phyloP scores from a whole-genome alignment of 495 filamentous ascomycete genomes.

The Hypoxylon crocopeplum region DNA sequence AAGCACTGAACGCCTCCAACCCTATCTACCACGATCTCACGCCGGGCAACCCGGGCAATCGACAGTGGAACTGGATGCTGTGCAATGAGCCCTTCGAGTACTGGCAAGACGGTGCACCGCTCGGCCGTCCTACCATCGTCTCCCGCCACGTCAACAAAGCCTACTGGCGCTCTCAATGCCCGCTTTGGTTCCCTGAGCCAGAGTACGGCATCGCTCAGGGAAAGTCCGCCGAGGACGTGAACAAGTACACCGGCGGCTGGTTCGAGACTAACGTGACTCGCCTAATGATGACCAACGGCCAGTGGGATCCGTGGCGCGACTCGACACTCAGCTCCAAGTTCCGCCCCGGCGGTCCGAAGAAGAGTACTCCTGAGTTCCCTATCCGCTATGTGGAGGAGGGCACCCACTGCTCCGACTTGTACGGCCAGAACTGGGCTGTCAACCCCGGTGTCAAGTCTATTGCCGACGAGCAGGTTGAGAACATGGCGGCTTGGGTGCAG shows the following conservation, averaged over 20 bases:
- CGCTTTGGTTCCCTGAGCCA: slow-evolving; percentile 63
- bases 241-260: slow-evolving; percentile 68
- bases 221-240: slow-evolving; percentile 61
- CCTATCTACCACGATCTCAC: slow-evolving; percentile 62
- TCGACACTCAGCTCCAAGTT: slow-evolving; percentile 46
- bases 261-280: slow-evolving; percentile 59
- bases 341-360: slow-evolving; percentile 50
- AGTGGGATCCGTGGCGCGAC: slow-evolving; percentile 53
- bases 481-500: slow-evolving; percentile 50
- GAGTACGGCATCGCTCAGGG: slow-evolving; percentile 58
- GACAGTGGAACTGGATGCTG: slow-evolving; percentile 71
- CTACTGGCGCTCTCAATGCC: slow-evolving; percentile 68
- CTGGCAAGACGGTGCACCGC: slow-evolving; percentile 65
- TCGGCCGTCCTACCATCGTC: slow-evolving; percentile 51
- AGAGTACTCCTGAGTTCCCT: slow-evolving; percentile 43
- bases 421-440: slow-evolving; percentile 56
- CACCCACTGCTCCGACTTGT: slow-evolving; percentile 52
- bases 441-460: slow-evolving; percentile 46
- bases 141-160: slow-evolving; percentile 61
- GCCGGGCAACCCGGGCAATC: slow-evolving; percentile 57
- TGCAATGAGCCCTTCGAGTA: slow-evolving; percentile 71
- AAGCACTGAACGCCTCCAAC: slow-evolving; percentile 64
- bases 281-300: slow-evolving; percentile 66
- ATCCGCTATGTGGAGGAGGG: slow-evolving; percentile 46
- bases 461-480: slow-evolving; percentile 40